A percentile compares a stretch with the other conserved stretches of the same genome.
Evolutionary conservation across 768 basidiomycete species (phyloP).

Genomic region (Naganishia kalamii): DNA sequence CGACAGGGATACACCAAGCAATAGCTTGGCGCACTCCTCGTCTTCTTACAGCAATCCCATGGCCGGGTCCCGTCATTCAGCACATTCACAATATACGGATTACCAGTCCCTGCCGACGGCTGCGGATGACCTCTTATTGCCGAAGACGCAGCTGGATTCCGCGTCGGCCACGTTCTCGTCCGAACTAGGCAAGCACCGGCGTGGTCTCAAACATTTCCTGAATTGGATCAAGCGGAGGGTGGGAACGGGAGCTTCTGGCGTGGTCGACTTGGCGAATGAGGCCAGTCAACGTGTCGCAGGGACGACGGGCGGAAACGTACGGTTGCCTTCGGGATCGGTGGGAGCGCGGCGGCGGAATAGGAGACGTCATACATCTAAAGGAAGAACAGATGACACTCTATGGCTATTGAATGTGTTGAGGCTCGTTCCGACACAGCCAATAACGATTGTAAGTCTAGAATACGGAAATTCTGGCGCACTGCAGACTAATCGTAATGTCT

Average conservation of each 20-base stretch:
- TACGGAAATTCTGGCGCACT: too few species aligned
- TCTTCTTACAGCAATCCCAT: not conserved
- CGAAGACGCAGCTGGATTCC: not conserved
- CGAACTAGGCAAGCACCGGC: constrained; percentile 7
- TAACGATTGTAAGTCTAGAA: not conserved
- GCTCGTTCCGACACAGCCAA: constrained; percentile 4
- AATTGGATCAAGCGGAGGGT: constrained; percentile 2
- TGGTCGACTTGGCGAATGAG: constrained; percentile 1
- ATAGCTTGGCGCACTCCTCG: not conserved
- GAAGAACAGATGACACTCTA: not conserved
- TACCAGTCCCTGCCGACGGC: not conserved
- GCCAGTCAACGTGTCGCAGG: not conserved
- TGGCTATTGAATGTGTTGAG: not conserved
- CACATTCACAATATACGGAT: constrained; percentile 3
- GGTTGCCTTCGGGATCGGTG: not conserved
- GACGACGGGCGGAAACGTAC: not conserved
- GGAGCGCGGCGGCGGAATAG: not conserved
- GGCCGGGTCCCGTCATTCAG: not conserved
- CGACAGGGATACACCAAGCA: not conserved
- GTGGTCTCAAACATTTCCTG: not conserved
- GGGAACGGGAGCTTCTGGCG: not conserved
- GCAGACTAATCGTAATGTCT: not conserved
- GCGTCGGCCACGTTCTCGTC: not conserved
- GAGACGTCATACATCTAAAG: not conserved
- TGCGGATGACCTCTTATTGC: not conserved